Evolutionary conservation across 805 yeast genomes (phyloP).

Genomic region (Ogataea nakhonphanomensis): DNA sequence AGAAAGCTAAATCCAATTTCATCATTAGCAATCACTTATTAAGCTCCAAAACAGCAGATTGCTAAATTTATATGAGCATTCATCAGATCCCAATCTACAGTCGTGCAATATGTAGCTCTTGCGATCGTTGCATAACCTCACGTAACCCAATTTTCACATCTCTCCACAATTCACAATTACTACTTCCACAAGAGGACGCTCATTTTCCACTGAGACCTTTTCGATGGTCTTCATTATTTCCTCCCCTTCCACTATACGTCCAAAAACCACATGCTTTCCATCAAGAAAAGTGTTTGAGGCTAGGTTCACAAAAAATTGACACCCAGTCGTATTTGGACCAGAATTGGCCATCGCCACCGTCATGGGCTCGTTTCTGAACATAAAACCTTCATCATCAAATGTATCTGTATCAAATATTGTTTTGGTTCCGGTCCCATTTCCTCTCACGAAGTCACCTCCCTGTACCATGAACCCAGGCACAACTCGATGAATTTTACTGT

Average conservation of each 20-base stretch:
- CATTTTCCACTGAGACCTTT: conserved; percentile 21
- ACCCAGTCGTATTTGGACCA: conserved; percentile 45
- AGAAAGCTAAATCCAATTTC: too few relatives aligned
- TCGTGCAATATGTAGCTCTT: too few relatives aligned
- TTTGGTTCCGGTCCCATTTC: conserved; percentile 44
- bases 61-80: too few relatives aligned
- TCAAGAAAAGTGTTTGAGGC: conserved; percentile 37
- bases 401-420: conserved; percentile 38
- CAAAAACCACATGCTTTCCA: conserved; percentile 49
- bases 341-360: conserved; percentile 39
- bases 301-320: conserved; percentile 42
- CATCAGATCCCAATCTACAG: too few relatives aligned
- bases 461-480: conserved; percentile 41
- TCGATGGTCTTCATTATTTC: conserved; percentile 32
- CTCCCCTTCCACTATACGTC: conserved; percentile 43
- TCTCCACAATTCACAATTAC: conserved; percentile 26
- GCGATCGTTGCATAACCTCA: too few relatives aligned
- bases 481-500: conserved; percentile 37
- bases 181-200: conserved; percentile 22
- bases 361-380: conserved; percentile 31
- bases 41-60: too few relatives aligned
- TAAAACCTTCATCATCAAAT: conserved; percentile 45
- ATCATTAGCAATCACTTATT: too few relatives aligned
- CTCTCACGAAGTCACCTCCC: conserved; percentile 34
- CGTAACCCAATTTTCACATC: conserved; percentile 10